Conservation (phyloP, 1,139 yeast genomes). For the Saccharomyces hybrid region DNA sequence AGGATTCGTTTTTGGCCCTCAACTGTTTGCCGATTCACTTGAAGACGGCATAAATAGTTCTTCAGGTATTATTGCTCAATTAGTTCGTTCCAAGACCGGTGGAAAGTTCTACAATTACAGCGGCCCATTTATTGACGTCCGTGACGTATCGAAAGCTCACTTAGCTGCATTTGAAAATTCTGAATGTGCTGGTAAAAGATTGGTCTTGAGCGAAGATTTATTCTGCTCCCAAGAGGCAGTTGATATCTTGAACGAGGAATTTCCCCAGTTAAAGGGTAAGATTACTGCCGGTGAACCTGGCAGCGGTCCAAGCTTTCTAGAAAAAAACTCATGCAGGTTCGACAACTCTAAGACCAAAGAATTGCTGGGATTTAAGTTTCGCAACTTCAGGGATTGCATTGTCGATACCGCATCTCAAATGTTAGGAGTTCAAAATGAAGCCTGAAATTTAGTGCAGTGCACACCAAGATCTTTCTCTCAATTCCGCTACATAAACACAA, state of each 20-base stretch:
- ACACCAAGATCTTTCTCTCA: not conserved
- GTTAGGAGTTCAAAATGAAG: not conserved
- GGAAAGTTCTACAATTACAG: constrained; percentile 11
- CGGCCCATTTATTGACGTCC: constrained; percentile 39
- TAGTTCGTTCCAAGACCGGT: constrained; percentile 16
- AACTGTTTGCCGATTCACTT: constrained; percentile 32
- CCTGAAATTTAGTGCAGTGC: not conserved
- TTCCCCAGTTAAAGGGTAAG: constrained; percentile 36
- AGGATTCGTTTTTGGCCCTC: constrained; percentile 43
- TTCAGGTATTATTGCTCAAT: constrained; percentile 29
- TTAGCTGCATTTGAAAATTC: constrained; percentile 36
- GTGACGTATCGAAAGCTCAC: constrained; percentile 50
- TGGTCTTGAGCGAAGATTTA: constrained; percentile 27
- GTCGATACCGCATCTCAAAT: constrained; percentile 6
- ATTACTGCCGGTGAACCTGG: constrained; percentile 17
- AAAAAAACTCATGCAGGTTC: constrained; percentile 3
- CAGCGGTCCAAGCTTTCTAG: not conserved
- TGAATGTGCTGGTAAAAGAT: constrained; percentile 29
- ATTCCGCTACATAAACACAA: not conserved
- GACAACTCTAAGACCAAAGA: constrained; percentile 4
- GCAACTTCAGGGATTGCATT: constrained; percentile 2
- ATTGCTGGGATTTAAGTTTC: constrained; percentile 5
- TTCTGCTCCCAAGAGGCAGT: constrained; percentile 31
- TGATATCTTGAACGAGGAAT: constrained; percentile 32
- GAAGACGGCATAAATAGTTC: constrained; percentile 32